Conservation (phyloP, 768 basidiomycete species). For the Kwoniella botswanensis region DNA sequence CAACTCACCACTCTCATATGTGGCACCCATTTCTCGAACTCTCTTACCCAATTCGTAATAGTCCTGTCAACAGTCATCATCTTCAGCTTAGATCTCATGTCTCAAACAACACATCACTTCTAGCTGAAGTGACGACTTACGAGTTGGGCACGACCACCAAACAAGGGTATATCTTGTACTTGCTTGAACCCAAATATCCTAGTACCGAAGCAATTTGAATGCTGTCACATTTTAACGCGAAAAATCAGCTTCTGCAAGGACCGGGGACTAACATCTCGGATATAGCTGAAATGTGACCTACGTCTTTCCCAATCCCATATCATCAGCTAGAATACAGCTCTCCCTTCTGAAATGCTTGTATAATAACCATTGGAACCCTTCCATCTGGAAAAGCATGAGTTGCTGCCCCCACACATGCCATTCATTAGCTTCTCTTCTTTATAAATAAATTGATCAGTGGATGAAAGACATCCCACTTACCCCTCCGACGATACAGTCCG, state of each 20-base stretch:
- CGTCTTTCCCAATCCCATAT: constrained; percentile 75
- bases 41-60: constrained; percentile 89
- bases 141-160: constrained; percentile 96
- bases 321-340: constrained; percentile 76
- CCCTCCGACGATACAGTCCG: constrained; percentile 65
- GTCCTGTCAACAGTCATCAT: constrained; percentile 59
- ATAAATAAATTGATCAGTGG: no score
- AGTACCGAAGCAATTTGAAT: constrained; percentile 88
- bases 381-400: constrained; percentile 81
- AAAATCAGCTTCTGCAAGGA: no score
- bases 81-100: constrained; percentile 8
- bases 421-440: not conserved
- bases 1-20: constrained; percentile 63
- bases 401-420: constrained; percentile 28
- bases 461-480: constrained; percentile 29
- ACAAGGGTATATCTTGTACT: constrained; percentile 72
- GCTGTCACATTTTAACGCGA: constrained; percentile 62
- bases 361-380: constrained; percentile 59
- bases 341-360: constrained; percentile 54
- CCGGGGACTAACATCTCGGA: no score
- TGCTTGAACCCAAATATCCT: constrained; percentile 65
- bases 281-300: constrained; percentile 19
- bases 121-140: constrained; percentile 18
- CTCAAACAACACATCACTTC: no score
- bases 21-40: constrained; percentile 78